Evolutionary conservation across 305 asterid genomes (phyloP), one percentile per base, ranked within the genome.

Genomic region (Rubia peregrina): DNA sequence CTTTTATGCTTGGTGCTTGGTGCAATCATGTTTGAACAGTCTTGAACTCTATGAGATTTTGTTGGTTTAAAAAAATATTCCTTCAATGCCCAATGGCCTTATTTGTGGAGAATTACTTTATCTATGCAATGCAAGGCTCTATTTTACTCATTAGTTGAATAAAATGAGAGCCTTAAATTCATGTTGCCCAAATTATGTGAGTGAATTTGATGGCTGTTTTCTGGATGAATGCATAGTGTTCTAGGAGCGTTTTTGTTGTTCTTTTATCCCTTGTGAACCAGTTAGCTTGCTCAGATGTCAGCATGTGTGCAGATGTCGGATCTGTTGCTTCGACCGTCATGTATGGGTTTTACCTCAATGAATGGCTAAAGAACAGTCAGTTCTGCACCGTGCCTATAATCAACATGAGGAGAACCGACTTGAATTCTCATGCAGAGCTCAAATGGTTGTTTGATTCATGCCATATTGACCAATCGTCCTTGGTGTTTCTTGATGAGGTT

Each of bases 401-500:
- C 77, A 91, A 88, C 85, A 85, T 83, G 87, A 91, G 81, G 79
- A 85, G 96, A 75, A 76, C 79, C 3, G 85, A 82, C 74, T 61
- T 88, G 67, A 82, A 80, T 61, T 80, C 84, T 61, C 86, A 75
- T 72, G 85, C 83, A 67, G 93, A 83, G 83, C 77, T 88, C 71
- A 84, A 64, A 64, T 91, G 96, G 96, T 84, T 89, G 36, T 80
- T 91, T 74, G 84, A 84, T 65, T 88, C 93, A 61, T 91, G 96
- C 82, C 86, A 76, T 75, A 65, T 91, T 75, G 95, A 91, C 80
- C 72, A 80, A 38, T 79, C 93, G 10, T 88, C 87, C 76, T 80
- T 91, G 40, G 75, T 88, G 68, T 91, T 86, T 73, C 73, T 82
- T 77, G 95, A 91, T 59, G 95, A 89, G 95, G 97, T 91, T 83